phyloP scores from a whole-genome alignment of 106 monocot genomes.

The Dioscorea dumetorum region DNA sequence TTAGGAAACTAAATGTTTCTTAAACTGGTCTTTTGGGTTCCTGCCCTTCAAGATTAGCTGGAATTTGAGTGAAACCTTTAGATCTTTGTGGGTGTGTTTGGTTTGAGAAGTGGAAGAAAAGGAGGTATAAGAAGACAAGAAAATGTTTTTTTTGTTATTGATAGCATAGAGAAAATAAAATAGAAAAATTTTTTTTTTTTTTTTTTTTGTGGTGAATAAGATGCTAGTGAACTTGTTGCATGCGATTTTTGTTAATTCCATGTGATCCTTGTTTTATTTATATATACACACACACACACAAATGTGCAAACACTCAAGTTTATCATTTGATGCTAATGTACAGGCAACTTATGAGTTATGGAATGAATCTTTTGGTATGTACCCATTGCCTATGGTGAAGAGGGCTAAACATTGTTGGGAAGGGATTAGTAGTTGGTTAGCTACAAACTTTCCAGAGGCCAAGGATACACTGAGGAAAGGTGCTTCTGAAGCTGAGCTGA shows the following conservation, averaged over 20 bases:
- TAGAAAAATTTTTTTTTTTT: not conserved
- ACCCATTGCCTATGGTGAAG: conserved; percentile 64
- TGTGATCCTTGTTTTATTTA: no score
- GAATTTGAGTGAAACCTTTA: no score
- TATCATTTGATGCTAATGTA: not conserved
- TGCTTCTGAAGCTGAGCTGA: conserved; percentile 71
- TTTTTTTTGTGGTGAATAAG: not conserved
- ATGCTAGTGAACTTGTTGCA: no score
- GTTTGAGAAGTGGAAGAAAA: no score
- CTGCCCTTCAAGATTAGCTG: no score
- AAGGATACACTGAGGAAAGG: conserved; percentile 61
- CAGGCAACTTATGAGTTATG: conserved; percentile 58
- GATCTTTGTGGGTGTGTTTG: no score
- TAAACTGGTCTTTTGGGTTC: no score
- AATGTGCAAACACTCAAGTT: not conserved
- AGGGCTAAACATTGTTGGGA: conserved; percentile 59
- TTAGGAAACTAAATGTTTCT: no score
- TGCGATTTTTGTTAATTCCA: no score
- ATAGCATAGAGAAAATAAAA: no score
- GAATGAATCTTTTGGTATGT: conserved; percentile 74
- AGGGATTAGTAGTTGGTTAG: conserved; percentile 51
- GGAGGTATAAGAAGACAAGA: no score
- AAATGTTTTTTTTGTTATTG: no score
- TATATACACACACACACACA: not conserved
- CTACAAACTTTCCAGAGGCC: conserved; percentile 71